Evolutionary conservation across 495 filamentous ascomycete species (phyloP), one percentile per base, ranked within the genome.

Genomic region (Aspergillus hancockii): DNA sequence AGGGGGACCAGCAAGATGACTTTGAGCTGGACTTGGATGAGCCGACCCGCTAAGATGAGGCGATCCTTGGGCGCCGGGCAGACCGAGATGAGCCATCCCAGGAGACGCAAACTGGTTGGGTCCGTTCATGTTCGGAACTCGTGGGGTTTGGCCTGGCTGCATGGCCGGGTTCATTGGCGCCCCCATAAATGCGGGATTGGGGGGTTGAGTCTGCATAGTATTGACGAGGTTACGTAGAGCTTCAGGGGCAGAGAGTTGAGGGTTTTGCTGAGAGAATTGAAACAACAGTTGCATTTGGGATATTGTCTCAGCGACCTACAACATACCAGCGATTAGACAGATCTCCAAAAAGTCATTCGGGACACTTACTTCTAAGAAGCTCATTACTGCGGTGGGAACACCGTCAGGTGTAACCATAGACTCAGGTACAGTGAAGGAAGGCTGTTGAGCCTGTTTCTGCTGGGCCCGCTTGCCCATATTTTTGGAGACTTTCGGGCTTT

Each of bases 251-350:
- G 82, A 75, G 9, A 88, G 63, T 3, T 81, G 74, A 0, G 84
- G 79, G 57, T 90, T 78, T 16, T 75, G 59, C 38, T 86, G 83
- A 22, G 83, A 86, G 60, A 76, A 88, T 34, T 74, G 71, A 69
- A 90, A 89, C 4, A 91, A 62, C 30, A 85, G 78, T 66, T 82
- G 85, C 88, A 92, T 90, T 56, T 86, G 82, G 8, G 87, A 88
- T 57, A 91, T 85, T 16, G 89, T 87, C 69, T 92, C 89, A 22
- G 87, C 85, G 51, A 90, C 81, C 87, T 90, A 63, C 2, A 60
- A 54, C 18, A 55, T 32, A 36, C 13, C 21, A 30, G 7, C 16
- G n/a, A 38, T 31, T 19, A 46, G 47, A 28, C 34, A 28, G 52
- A 10, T 53, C 41, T 13, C 10, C n/a, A 49, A 38, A 25, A 9